phyloP scores from a whole-genome alignment of 176 grass and related monocot species.

The Secale cereale region DNA sequence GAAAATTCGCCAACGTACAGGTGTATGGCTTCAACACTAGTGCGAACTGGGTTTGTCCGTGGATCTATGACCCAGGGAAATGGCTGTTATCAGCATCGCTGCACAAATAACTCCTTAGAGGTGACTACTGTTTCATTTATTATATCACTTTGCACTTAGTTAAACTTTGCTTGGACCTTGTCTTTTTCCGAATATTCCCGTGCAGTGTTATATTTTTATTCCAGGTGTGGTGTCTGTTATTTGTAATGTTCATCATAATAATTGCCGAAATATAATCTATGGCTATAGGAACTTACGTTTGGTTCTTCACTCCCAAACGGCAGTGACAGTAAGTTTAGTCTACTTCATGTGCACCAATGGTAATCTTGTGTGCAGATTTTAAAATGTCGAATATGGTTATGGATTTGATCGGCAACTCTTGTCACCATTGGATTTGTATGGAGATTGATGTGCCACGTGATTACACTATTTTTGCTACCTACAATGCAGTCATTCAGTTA shows the following conservation, averaged over 20 bases:
- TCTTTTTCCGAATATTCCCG: neutral
- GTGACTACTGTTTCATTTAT: constrained; percentile 29
- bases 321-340: neutral
- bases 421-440: neutral
- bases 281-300: neutral
- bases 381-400: neutral
- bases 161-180: constrained; percentile 2
- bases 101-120: constrained; percentile 79
- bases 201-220: neutral
- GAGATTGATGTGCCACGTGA: neutral
- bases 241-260: neutral
- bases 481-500: neutral
- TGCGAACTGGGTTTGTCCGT: constrained; percentile 95
- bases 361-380: neutral
- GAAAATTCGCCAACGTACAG: constrained; percentile 39
- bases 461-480: neutral
- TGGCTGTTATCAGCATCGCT: constrained; percentile 98
- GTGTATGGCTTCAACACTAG: constrained; percentile 96
- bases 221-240: neutral
- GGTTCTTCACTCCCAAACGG: neutral
- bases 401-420: neutral
- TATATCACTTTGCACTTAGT: neutral
- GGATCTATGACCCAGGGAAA: constrained; percentile 99
- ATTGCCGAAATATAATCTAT: neutral
- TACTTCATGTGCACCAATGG: neutral